Base-by-base conservation (phyloP, 1,139 yeast genomes). In the Zhuliangozyma parablackwelliae region DNA sequence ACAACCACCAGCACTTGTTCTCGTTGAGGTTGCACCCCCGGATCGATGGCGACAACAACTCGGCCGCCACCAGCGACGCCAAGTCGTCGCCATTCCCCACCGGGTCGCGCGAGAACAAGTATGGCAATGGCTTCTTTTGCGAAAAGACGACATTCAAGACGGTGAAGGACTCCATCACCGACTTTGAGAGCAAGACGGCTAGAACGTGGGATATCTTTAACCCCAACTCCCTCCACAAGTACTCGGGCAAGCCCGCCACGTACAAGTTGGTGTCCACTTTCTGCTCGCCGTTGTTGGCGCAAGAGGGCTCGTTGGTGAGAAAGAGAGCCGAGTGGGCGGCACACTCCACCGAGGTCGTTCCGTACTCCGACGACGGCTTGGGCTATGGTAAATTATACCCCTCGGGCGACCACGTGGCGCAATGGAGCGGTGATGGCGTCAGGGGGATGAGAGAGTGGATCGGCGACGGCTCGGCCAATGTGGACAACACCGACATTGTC, bases 271-370 rank as follows among this genome's bases (percentile, higher is more conserved):
- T 83, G 30, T 82, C 90, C n/a, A 73, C 81, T 23, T 85, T 80
- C 67, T 75, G 85, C 49, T 81, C 92, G 16, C 81, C 82, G 45
- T 70, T 82, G 46, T 70, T 82, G 57, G 88, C 92, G 26, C 76
- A 82, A 60, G 80, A 75, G 43, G 87, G 87, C 38, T 81, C 90
- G 6, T 66, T 83, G 49, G 90, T 83, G 31, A 70, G 81, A 51
- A 83, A 83, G 65, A 79, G 94, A 66, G 92, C 92, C 34, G 86
- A 86, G 41, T 84, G 89, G 86, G 86, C 90, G 28, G 75, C 72
- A 31, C 68, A 79, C 56, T 63, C 82, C 10, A 72, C 82, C 43
- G 78, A 80, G 50, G 92, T 82, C 42, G 70, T 84, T 48, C 88
- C 86, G 41, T 84, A 80, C 61, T 59, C 69, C 47, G 84, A 79